Base-by-base conservation (phyloP, 768 basidiomycete species). In the Macrolepiota albuminosa region DNA sequence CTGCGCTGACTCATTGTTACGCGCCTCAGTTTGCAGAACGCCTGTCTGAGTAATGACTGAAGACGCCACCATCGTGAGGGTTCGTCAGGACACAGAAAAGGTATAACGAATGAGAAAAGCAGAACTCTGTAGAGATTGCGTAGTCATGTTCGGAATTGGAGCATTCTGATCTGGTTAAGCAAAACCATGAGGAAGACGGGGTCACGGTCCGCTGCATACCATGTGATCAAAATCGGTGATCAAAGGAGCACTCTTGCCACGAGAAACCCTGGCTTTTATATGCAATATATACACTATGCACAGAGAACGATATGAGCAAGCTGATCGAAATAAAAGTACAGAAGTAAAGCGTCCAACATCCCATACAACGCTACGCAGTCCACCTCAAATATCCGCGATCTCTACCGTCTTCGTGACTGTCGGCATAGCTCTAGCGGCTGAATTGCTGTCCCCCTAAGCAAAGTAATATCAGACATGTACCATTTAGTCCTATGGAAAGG, bases 11-110 rank as follows among this genome's bases (percentile, higher is more conserved):
- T 59, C 55, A 4, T 58, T 53, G 59, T 74, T 74, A 45, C 65
- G 56, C 47, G 61, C 59, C 50, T 73, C 73, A 3, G 72, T 73
- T 31, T 71, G 68, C 13, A 71, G 55, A n/a, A 62, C 63, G 34
- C 64, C 67, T 43, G 64, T 59, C 31, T 31, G 24, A 53, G 60
- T 40, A n/a, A 57, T 57, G 3, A 39, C 21, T 56, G 45, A 45
- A 24, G 53, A 51, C 29, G 24, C 45, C 14, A 18, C 36, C 47
- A 10, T 33, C 7, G 6, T 5, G 9, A n/a, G 31, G 11, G 5
- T 51, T 24, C n/a, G 31, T 21, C n/a, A 51, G 34, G 14, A 7
- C 21, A 26, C 14, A 26, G 7, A 8, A 13, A 37, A 34, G n/a
- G 48, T 7, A 48, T 18, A 33, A 21, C 6, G 6, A 24, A 51